phyloP scores from a whole-genome alignment of 176 grass and related monocot species.

The Leersia perrieri region DNA sequence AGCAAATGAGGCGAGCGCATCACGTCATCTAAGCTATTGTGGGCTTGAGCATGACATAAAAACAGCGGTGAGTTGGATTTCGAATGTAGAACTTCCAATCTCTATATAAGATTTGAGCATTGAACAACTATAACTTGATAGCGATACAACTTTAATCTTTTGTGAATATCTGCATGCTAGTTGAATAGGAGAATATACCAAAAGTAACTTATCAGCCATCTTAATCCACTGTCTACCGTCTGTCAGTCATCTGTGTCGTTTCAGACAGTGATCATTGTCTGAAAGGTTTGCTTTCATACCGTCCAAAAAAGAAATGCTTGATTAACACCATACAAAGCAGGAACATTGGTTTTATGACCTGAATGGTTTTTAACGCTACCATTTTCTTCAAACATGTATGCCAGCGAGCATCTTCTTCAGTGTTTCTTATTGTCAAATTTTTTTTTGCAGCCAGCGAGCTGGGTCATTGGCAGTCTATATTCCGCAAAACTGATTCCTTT shows the following conservation, averaged over 20 bases:
- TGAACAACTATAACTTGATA: neutral
- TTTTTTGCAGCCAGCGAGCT: constrained; percentile 65
- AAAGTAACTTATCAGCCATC: neutral
- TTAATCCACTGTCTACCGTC: neutral
- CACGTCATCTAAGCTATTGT: constrained; percentile 75
- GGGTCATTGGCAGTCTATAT: constrained; percentile 68
- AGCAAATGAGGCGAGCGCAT: constrained; percentile 56
- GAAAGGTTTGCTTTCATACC: neutral
- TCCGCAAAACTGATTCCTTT: constrained; percentile 62
- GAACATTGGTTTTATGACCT: neutral
- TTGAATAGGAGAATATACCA: neutral
- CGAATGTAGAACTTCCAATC: constrained; percentile 3
- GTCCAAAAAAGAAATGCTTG: neutral
- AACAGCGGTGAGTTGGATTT: constrained; percentile 54
- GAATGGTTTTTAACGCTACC: constrained; percentile 2
- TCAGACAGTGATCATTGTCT: neutral
- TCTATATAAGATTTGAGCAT: constrained; percentile 5
- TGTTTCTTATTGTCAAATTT: constrained; percentile 20
- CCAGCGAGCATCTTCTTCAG: neutral
- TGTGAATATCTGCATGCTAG: neutral
- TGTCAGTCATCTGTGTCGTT: neutral
- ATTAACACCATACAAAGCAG: constrained; percentile 7
- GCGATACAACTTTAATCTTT: neutral
- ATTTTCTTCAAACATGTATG: neutral
- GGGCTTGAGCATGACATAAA: constrained; percentile 71